phyloP scores from a whole-genome alignment of 495 filamentous ascomycete genomes.

The Neurospora pannonica region DNA sequence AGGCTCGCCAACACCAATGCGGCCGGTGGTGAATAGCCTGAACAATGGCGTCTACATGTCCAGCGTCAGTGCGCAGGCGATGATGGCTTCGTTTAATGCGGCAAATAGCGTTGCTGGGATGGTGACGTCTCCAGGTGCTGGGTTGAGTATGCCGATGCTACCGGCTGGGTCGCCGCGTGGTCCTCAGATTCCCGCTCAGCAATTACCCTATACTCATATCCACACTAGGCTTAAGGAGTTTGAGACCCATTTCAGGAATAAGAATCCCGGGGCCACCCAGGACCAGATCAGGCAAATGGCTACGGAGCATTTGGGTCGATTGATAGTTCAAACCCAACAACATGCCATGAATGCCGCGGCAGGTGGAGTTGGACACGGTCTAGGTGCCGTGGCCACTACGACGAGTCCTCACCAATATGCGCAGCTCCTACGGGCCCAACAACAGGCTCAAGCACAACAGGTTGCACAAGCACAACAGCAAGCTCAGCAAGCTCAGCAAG shows the following conservation, averaged over 20 bases:
- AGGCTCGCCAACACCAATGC: slow-evolving; percentile 29
- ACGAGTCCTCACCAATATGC: slow-evolving; percentile 58
- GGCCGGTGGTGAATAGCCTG: slow-evolving; percentile 43
- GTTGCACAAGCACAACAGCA: slow-evolving; percentile 1
- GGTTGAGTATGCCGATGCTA: slow-evolving; percentile 26
- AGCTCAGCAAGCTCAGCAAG: slow-evolving; percentile 4
- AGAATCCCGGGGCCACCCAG: slow-evolving; percentile 46
- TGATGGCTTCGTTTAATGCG: slow-evolving; percentile 34
- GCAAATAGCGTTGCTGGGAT: slow-evolving; percentile 26
- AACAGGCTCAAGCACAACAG: slow-evolving; percentile 34
- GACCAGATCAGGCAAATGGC: slow-evolving; percentile 54
- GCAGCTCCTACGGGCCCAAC: slow-evolving; percentile 62
- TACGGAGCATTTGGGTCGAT: slow-evolving; percentile 42
- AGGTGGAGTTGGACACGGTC: slow-evolving; percentile 31
- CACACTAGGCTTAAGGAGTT: slow-evolving; percentile 20
- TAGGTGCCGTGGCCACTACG: slow-evolving; percentile 20
- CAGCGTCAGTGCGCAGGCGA: slow-evolving; percentile 29
- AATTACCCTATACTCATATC: slow-evolving; percentile 8
- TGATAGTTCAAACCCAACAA: slow-evolving; percentile 23
- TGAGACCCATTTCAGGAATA: slow-evolving; percentile 24
- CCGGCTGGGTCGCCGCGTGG: slow-evolving; percentile 28
- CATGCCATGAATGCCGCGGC: slow-evolving; percentile 58
- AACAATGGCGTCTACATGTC: slow-evolving; percentile 38
- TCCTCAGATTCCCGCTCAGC: slow-evolving; percentile 22
- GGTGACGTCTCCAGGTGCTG: slow-evolving; percentile 28